A percentile compares a stretch with the other conserved stretches of the same genome.
Conservation (phyloP, 2,329 filamentous ascomycete species). For the Amylocarpus encephaloides region DNA sequence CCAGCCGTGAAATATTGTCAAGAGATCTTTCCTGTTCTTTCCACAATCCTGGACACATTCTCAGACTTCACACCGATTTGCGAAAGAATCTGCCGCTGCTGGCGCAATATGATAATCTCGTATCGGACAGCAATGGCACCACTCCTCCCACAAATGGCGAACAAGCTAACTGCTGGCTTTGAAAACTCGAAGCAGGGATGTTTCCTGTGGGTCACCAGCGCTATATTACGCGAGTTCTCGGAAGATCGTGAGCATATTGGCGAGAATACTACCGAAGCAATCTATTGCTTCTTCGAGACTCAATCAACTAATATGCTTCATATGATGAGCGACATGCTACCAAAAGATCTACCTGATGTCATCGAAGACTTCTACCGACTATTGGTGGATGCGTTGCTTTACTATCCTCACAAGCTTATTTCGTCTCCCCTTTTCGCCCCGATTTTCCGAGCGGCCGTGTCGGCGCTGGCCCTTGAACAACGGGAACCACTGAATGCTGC, state of each 20-base stretch:
- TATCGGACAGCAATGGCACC: constrained; percentile 87
- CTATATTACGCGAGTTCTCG: constrained; percentile 91
- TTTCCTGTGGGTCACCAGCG: constrained; percentile 97
- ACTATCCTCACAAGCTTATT: constrained; percentile 81
- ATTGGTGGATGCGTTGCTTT: constrained; percentile 83
- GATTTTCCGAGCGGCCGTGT: constrained; percentile 81
- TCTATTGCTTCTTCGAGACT: constrained; percentile 91
- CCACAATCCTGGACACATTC: constrained; percentile 83
- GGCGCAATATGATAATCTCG: constrained; percentile 94
- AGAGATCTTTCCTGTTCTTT: constrained; percentile 83
- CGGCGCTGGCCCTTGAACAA: constrained; percentile 81
- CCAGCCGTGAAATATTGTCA: constrained; percentile 95
- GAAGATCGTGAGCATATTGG: constrained; percentile 83
- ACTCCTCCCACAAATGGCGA: constrained; percentile 75
- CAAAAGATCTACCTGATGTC: constrained; percentile 54
- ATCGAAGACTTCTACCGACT: constrained; percentile 79
- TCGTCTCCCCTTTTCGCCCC: constrained; percentile 71
- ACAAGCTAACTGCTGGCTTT: constrained; percentile 83
- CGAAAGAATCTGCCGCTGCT: constrained; percentile 89
- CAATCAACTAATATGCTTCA: constrained; percentile 86
- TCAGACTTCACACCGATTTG: constrained; percentile 80
- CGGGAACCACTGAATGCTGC: constrained; percentile 86
- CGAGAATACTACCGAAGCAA: constrained; percentile 72
- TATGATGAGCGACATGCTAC: constrained; percentile 76
- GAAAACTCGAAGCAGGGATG: constrained; percentile 82